Evolutionary conservation across 495 filamentous ascomycete species (phyloP), one percentile per base, ranked within the genome.

Genomic region (Schizothecium vesticola): DNA sequence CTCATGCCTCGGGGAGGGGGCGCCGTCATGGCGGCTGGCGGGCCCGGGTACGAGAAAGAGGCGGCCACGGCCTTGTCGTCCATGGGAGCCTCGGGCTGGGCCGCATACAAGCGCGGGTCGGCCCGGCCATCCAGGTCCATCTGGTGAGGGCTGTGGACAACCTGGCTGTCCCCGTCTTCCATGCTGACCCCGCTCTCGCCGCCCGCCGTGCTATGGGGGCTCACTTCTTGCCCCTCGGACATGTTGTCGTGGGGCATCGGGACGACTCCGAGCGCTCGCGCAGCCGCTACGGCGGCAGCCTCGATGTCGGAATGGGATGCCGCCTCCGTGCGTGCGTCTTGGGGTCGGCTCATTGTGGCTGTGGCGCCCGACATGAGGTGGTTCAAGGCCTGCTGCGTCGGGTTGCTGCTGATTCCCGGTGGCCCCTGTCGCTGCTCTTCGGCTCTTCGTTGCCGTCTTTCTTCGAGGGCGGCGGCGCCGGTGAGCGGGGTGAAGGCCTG

Each of bases 1-100:
- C 92, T 96, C 79, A 93, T 87, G 16, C 88, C 89, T 71, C 92
- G 85, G 61, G 83, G 81, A 29, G 78, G 77, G 58, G 77, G 78
- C 28, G 78, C 78, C 67, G 74, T 75, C 79, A 81, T 84, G 67
- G 71, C 72, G 63, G 69, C 70, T 4, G 77, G 72, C 63, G 80
- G 68, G 5, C 78, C 82, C 8, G 80, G 81, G 64, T 84, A 84
- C 11, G 81, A 81, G 29, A 83, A 71, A 7, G 82, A 81, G 12
- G 82, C 81, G 11, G 73, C 69, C 19, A 65, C 78, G 63, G 70
- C 67, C 61, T 88, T 82, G 61, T 84, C 82, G 28, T 85, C 82
- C 77, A 82, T 81, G 62, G 74, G 77, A 63, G 78, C 82, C 25
- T 81, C 77, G 51, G 80, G 80, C 61, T 83, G 81, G 4, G 76